phyloP scores from a whole-genome alignment of 768 basidiomycete species.

The Phylloporus arenicola region DNA sequence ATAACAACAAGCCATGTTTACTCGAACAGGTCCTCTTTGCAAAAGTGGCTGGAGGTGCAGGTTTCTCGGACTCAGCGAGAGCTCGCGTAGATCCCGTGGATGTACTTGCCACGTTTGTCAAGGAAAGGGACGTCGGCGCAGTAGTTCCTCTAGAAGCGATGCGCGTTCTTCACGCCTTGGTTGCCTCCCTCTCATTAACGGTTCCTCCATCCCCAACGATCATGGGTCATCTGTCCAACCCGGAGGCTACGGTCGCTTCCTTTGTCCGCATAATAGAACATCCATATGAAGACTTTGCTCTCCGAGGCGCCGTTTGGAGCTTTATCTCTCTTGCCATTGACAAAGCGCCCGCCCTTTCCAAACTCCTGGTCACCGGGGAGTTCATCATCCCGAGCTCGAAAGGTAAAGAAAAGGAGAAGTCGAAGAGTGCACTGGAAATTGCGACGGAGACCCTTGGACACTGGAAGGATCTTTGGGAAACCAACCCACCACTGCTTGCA shows the following conservation, averaged over 20 bases:
- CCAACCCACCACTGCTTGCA: constrained; percentile 70
- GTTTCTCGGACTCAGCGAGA: constrained; percentile 40
- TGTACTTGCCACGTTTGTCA: constrained; percentile 62
- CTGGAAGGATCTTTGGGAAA: constrained; percentile 74
- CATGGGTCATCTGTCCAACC: constrained; percentile 70
- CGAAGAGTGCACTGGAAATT: constrained; percentile 57
- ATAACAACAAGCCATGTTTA: constrained; percentile 49
- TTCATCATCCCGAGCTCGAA: constrained; percentile 48
- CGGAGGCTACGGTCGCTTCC: constrained; percentile 62
- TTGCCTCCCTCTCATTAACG: constrained; percentile 55
- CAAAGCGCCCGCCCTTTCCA: constrained; percentile 80
- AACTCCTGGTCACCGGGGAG: constrained; percentile 71
- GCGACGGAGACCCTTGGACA: constrained; percentile 60
- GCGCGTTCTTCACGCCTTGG: constrained; percentile 60
- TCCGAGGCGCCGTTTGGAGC: constrained; percentile 77
- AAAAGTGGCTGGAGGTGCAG: constrained; percentile 46
- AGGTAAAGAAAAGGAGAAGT: constrained; percentile 34
- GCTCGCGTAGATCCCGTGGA: constrained; percentile 68
- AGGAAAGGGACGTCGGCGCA: constrained; percentile 55
- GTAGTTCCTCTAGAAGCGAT: constrained; percentile 63
- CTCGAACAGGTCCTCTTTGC: constrained; percentile 75
- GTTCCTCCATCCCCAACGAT: constrained; percentile 67
- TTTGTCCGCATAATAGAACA: constrained; percentile 71
- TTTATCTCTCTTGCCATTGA: constrained; percentile 78
- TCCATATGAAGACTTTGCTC: constrained; percentile 69